Conservation (phyloP, 2,329 filamentous ascomycete species). For the Stagonosporopsis chrysanthemi region DNA sequence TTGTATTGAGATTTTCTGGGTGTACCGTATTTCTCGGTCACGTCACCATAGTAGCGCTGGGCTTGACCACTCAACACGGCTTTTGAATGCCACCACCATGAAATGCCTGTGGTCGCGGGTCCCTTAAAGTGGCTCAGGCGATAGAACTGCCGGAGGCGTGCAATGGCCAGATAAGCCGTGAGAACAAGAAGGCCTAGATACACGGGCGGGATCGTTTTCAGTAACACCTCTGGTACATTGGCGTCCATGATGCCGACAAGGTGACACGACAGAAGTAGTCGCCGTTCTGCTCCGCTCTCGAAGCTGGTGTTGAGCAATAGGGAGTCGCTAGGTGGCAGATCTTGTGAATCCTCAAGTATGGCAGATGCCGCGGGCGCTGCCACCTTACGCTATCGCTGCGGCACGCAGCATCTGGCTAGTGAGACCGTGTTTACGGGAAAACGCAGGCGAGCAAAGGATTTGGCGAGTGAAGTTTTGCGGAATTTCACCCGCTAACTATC, state of each 20-base stretch:
- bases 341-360: background rate
- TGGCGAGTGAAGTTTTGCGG: constrained; percentile 8
- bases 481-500: background rate
- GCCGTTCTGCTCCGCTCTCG: background rate
- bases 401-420: constrained; percentile 3
- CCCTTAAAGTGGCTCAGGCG: constrained; percentile 44
- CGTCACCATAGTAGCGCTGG: constrained; percentile 38
- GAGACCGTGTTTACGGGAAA: constrained; percentile 2
- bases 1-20: background rate
- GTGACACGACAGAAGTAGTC: constrained; percentile 1
- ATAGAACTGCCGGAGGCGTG: constrained; percentile 35
- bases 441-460: background rate
- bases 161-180: constrained; percentile 25
- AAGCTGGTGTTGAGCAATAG: constrained; percentile 4
- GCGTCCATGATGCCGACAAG: constrained; percentile 21
- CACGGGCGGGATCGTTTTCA: constrained; percentile 21
- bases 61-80: constrained; percentile 38
- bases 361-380: constrained; percentile 2
- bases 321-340: constrained; percentile 1
- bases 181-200: constrained; percentile 22
- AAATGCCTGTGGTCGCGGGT: constrained; percentile 40
- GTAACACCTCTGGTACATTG: constrained; percentile 8
- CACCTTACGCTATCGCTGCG: constrained; percentile 1
- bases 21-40: constrained; percentile 42
- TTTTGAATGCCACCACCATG: constrained; percentile 43